Conservation (phyloP, 768 basidiomycete species). For the Mrakia hoshinonis region DNA sequence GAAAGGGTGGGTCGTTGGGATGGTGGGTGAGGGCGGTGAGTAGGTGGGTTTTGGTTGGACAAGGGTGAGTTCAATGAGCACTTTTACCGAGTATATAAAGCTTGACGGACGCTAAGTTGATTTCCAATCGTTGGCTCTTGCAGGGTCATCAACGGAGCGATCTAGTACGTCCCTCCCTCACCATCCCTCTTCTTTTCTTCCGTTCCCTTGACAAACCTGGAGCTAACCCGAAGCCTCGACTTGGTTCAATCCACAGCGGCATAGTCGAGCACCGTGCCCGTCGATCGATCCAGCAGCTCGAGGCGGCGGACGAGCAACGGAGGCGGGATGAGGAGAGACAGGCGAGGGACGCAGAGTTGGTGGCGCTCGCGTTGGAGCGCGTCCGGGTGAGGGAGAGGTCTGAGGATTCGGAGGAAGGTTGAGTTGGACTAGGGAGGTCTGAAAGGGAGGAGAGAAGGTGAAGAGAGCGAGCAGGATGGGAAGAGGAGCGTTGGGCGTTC, state of each 20-base stretch:
- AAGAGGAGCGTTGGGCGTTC: no score
- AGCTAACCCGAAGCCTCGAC: no score
- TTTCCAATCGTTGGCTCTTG: no score
- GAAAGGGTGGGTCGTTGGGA: no score
- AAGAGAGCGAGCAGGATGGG: no score
- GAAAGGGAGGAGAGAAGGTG: background rate
- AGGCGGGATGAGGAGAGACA: background rate
- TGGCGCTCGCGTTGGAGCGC: background rate
- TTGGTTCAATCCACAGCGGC: background rate
- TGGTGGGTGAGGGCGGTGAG: background rate
- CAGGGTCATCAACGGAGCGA: background rate
- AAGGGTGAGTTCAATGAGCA: no score
- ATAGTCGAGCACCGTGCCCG: conserved; percentile 1
- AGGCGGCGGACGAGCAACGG: background rate
- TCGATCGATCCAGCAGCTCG: background rate
- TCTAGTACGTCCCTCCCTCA: background rate
- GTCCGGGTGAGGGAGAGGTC: background rate
- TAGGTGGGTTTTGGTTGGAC: background rate
- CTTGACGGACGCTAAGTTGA: no score
- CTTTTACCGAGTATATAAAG: no score
- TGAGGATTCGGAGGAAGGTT: background rate
- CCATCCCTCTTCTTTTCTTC: no score
- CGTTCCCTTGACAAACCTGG: no score
- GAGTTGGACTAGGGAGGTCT: background rate
- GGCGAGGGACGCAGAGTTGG: background rate